A percentile compares a stretch with the other conserved stretches of the same genome.
Conservation (phyloP, 2,329 filamentous ascomycete genomes). For the Pseudogymnoascus sp. region DNA sequence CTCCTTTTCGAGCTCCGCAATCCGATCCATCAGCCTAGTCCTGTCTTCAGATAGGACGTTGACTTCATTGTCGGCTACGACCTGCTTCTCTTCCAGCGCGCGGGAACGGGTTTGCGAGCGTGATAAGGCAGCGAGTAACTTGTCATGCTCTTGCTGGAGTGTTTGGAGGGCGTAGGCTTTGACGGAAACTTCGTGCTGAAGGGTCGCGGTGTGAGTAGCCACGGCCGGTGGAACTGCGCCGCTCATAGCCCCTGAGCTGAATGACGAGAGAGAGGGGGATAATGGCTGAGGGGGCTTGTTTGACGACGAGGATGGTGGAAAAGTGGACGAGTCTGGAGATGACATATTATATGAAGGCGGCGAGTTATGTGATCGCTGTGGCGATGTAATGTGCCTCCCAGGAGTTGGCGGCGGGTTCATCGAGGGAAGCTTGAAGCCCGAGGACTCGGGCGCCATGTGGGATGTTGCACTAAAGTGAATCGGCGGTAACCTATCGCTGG, state of each 20-base stretch:
- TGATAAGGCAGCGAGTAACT: constrained; percentile 42
- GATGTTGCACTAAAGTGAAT: constrained; percentile 18
- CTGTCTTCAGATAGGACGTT: constrained; percentile 43
- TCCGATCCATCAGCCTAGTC: constrained; percentile 38
- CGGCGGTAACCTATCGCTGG: constrained; percentile 17
- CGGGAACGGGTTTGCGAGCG: constrained; percentile 41
- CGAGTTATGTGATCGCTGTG: constrained; percentile 23
- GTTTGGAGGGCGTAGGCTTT: constrained; percentile 45
- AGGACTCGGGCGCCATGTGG: constrained; percentile 10
- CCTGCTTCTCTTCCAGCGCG: constrained; percentile 43
- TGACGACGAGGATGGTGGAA: constrained; percentile 18
- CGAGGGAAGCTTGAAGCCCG: constrained; percentile 15
- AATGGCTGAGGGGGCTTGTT: constrained; percentile 15
- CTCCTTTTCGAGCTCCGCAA: constrained; percentile 39
- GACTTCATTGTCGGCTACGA: constrained; percentile 42
- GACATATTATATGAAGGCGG: constrained; percentile 24
- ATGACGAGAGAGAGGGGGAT: constrained; percentile 18
- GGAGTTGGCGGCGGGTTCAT: constrained; percentile 26
- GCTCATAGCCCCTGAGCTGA: constrained; percentile 5
- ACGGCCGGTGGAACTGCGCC: constrained; percentile 22
- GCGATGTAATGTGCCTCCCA: constrained; percentile 25
- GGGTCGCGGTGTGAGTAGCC: constrained; percentile 22
- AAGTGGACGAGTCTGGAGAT: constrained; percentile 15
- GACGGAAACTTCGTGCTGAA: constrained; percentile 46
- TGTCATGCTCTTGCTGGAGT: constrained; percentile 46